phyloP scores from a whole-genome alignment of 1,139 yeast species.

The Yamadazyma conglobata region DNA sequence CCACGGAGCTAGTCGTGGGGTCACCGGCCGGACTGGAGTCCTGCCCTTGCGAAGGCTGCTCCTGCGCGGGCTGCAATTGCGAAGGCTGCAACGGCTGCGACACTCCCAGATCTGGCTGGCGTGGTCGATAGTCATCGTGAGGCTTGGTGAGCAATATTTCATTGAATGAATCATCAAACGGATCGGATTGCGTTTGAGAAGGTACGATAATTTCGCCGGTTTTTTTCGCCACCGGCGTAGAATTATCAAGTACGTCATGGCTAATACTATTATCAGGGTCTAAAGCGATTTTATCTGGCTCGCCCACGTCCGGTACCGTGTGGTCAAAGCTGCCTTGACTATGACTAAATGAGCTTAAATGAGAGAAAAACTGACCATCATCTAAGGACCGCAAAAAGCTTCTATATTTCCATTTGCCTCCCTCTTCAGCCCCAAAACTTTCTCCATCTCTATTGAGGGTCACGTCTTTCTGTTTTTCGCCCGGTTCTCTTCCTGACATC shows the following conservation, averaged over 20 bases:
- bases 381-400: constrained; percentile 31
- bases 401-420: too few species aligned
- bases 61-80: neutral
- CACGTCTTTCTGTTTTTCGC: too few species aligned
- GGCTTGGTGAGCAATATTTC: constrained; percentile 9
- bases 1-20: too few species aligned
- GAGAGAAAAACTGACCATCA: constrained; percentile 29
- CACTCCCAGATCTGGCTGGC: too few species aligned
- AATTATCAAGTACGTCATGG: constrained; percentile 5
- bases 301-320: constrained; percentile 1
- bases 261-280: too few species aligned
- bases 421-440: too few species aligned
- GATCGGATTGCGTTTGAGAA: constrained; percentile 21
- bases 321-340: constrained; percentile 2
- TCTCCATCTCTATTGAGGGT: too few species aligned
- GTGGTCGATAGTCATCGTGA: too few species aligned
- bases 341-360: constrained; percentile 28
- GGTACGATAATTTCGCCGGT: neutral
- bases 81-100: neutral
- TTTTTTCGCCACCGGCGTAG: constrained; percentile 5
- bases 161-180: constrained; percentile 41
- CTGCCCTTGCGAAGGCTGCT: neutral
- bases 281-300: neutral
- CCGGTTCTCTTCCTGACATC: too few species aligned
- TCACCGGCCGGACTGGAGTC: too few species aligned